A percentile compares a stretch with the other conserved stretches of the same genome.
Evolutionary conservation across 495 filamentous ascomycete genomes (phyloP).

Genomic region (Rhypophila decipiens): DNA sequence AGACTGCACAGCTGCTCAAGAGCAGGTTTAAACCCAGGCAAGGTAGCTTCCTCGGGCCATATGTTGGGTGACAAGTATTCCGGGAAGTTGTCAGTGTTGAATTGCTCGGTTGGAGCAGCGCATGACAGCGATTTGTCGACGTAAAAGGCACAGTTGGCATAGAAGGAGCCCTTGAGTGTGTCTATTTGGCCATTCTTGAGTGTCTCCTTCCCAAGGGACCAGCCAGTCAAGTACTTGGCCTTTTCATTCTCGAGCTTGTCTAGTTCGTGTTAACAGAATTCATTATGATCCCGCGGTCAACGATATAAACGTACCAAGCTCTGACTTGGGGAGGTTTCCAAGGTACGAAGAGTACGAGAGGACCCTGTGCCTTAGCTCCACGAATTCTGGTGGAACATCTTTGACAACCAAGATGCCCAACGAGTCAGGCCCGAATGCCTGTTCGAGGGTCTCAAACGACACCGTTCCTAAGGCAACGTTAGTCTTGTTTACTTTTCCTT

Average conservation of each 20-base stretch:
- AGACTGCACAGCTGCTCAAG: conserved; percentile 73
- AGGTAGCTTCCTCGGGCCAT: conserved; percentile 62
- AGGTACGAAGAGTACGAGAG: conserved; percentile 86
- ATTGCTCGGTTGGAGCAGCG: conserved; percentile 50
- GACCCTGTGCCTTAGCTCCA: conserved; percentile 58
- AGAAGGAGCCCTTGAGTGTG: conserved; percentile 92
- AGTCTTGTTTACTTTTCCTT: conserved; percentile 13
- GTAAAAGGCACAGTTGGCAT: conserved; percentile 94
- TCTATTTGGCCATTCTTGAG: conserved; percentile 84
- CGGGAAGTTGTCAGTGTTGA: conserved; percentile 52
- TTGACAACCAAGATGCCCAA: conserved; percentile 90
- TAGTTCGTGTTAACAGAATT: conserved; percentile 23
- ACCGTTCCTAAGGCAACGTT: conserved; percentile 47
- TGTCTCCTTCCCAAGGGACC: conserved; percentile 90
- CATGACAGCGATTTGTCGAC: conserved; percentile 57
- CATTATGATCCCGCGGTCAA: too few species aligned
- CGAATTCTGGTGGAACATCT: conserved; percentile 67
- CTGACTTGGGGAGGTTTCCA: conserved; percentile 65
- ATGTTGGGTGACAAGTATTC: conserved; percentile 64
- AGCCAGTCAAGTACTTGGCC: conserved; percentile 59
- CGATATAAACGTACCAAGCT: conserved; percentile 74
- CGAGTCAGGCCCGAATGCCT: conserved; percentile 87
- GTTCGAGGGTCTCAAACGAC: conserved; percentile 64
- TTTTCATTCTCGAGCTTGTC: conserved; percentile 58
- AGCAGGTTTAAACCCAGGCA: conserved; percentile 66